Conservation (phyloP, 2,329 filamentous ascomycete genomes). For the Xylariaceae sp. region DNA sequence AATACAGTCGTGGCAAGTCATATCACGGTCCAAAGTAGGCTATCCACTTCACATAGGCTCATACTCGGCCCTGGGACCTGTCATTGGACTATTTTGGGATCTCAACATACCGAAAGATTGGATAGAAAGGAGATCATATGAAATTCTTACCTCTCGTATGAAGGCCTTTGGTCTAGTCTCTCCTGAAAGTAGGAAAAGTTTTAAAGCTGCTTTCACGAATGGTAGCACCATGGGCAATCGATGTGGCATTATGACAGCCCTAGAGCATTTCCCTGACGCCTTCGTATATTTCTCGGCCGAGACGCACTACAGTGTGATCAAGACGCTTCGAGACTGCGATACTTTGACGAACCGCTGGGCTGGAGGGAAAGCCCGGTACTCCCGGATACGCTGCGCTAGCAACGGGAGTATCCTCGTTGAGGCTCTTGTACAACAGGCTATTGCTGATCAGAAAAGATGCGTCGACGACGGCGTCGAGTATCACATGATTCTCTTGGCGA, state of each 20-base stretch:
- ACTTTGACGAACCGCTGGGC: conserved; percentile 16
- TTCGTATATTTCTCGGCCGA: conserved; percentile 23
- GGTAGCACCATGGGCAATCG: conserved; percentile 28
- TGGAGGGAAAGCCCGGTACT: background rate
- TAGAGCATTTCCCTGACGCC: conserved; percentile 16
- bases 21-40: conserved; percentile 13
- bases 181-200: background rate
- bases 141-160: conserved; percentile 12
- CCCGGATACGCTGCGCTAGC: background rate
- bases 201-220: conserved; percentile 21
- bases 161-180: conserved; percentile 6
- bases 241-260: conserved; percentile 18
- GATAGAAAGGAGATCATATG: background rate
- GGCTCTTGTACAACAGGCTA: conserved; percentile 6
- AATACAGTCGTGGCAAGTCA: conserved; percentile 20
- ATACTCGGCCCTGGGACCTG: conserved; percentile 20
- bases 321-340: conserved; percentile 24
- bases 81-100: conserved; percentile 18
- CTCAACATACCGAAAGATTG: conserved; percentile 12
- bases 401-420: conserved; percentile 14
- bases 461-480: background rate
- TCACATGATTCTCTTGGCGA: conserved; percentile 15
- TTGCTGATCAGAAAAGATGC: conserved; percentile 5
- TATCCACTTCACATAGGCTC: conserved; percentile 21
- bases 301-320: conserved; percentile 24